Evolutionary conservation across 306 rosid species (phyloP), one percentile per base, ranked within the genome.

Genomic region (Medicago lupulina): DNA sequence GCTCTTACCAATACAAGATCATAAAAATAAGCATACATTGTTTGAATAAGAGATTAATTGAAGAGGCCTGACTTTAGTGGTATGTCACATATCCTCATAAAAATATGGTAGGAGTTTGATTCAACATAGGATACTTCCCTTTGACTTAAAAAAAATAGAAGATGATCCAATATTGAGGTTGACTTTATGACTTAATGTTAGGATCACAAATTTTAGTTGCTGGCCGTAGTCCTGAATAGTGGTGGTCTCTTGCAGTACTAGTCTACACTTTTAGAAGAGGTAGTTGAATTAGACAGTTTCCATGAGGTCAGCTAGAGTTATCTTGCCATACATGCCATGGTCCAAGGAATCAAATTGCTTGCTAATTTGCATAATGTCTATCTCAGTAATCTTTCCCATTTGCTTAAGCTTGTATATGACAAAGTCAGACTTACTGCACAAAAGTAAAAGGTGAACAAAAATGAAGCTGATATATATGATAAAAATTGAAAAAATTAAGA

Each of bases 361-460:
- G 79, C 85, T 53, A 15, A 92, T 84, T 67, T 74, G 87, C 40
- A 54, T 39, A 58, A 88, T 90, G 71, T 90, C 92, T 34, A 41
- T 81, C 67, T 90, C 86, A 19, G 87, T 17, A 66, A 88, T 81
- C 81, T 69, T 92, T 16, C 92, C 90, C 93, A 92, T 88, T 89
- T 87, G 78, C 82, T 65, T 92, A 11, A 92, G 96, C 92, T 90
- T 92, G 91, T 82, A 88, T 75, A 90, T 64, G 14, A 89, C 74
- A 78, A 86, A 90, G 44, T 92, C 97, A 2, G 90, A 85, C 81
- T 92, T 90, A 64, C 90, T 92, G 90, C 77, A 81, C 61, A 67
- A 66, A 61, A 68, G 9, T 40, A 73, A 54, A 67, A 34, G 39
- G 36, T 49, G 44, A 65, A 34, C n/a, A 5, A 39, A 51, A 63